Conservation (phyloP, 257 asterid species). For the Haberlea rhodopensis region DNA sequence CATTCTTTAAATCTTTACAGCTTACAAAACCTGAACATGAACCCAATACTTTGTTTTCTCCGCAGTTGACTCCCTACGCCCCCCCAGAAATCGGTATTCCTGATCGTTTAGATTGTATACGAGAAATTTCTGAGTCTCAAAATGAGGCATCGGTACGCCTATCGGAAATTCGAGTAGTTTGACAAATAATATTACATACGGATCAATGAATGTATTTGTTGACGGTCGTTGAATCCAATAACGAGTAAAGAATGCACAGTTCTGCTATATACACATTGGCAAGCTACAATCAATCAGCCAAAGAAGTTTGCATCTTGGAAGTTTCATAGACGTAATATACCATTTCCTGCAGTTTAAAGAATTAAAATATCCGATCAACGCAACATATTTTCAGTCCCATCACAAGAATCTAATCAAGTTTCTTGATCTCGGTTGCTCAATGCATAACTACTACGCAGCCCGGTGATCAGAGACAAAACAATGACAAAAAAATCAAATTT, state of each 20-base stretch:
- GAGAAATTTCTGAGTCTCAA: neutral
- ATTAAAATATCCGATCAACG: neutral
- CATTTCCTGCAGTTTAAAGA: conserved; percentile 57
- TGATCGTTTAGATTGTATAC: too few relatives aligned
- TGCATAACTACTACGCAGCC: too few relatives aligned
- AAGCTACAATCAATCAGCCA: conserved; percentile 11
- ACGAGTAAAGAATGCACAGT: conserved; percentile 21
- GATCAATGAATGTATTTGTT: conserved; percentile 21
- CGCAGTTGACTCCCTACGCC: neutral
- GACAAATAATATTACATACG: neutral
- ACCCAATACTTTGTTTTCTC: too few relatives aligned
- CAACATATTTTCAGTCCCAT: neutral
- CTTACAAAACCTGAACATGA: neutral
- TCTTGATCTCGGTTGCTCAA: too few relatives aligned
- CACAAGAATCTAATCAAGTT: neutral
- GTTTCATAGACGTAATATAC: conserved; percentile 44
- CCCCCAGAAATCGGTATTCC: neutral
- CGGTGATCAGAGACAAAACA: too few relatives aligned
- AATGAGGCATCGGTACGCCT: neutral
- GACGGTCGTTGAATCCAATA: neutral
- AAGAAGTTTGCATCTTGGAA: conserved; percentile 4
- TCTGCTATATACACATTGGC: conserved; percentile 5
- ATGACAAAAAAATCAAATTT: too few relatives aligned
- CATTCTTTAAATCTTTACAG: neutral
- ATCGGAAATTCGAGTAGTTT: neutral